Evolutionary conservation across 495 filamentous ascomycete species (phyloP), one percentile per base, ranked within the genome.

Genomic region (Daldinia grandis): DNA sequence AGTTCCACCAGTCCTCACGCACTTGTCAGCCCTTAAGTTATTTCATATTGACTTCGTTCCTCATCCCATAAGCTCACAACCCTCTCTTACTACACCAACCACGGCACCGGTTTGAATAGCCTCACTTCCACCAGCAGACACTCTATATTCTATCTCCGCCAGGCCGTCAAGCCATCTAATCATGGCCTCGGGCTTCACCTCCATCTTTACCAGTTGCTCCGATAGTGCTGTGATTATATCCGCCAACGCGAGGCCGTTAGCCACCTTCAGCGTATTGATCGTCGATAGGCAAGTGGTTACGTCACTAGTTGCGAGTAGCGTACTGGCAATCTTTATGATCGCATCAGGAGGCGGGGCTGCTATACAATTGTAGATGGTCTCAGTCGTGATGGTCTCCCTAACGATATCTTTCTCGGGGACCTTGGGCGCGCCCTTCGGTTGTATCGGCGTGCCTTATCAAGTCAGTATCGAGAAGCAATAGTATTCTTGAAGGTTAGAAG

Each of bases 361-460:
- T 76, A 99, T 95, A 78, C 95, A 99, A 80, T 96, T 92, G 83
- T 97, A 98, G 76, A 99, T 97, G 5, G 94, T 94, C 47, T 90
- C 86, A 68, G 93, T 91, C 25, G 94, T 98, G 81, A 98, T 97
- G 9, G 85, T 84, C 68, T 98, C 95, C 14, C 92, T 86, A n/a
- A 86, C 78, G 31, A 91, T 88, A 57, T 82, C 88, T 80, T 78
- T 84, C 70, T 81, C 82, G 53, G 78, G 59, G n/a, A 83, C 76
- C 78, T 90, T 88, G 30, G 91, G 86, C 0, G 80, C 87, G 61
- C 89, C 84, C 55, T 85, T 87, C 9, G 86, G 80, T 30, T 90
- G 91, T 37, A 96, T 84, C 1, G 93, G 92, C 35, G 90, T 93
- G 66, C 91, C 83, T 85, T 17, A 24, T 59, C 10, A 51, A 21